A percentile compares a stretch with the other conserved stretches of the same genome.
Conservation (phyloP, 164 flowering plant species). For the Chloranthus sessilifolius region DNA sequence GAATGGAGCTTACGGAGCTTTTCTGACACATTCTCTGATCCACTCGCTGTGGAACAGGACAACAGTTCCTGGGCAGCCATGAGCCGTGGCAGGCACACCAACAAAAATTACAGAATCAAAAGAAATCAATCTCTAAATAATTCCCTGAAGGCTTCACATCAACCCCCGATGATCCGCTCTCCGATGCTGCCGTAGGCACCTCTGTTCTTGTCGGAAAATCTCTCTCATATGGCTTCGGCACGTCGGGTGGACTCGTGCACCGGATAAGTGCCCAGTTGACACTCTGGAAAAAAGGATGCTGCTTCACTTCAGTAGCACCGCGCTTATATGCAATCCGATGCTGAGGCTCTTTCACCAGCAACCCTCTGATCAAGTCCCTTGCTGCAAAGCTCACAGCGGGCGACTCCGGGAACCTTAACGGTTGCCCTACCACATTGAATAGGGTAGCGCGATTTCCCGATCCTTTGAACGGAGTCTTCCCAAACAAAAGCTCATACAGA, state of each 20-base stretch:
- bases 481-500: conserved; percentile 81
- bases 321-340: conserved; percentile 84
- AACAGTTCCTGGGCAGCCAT: conserved; percentile 10
- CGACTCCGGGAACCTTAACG: conserved; percentile 72
- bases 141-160: conserved; percentile 79
- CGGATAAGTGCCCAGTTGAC: conserved; percentile 92
- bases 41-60: conserved; percentile 17
- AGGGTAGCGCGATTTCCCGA: conserved; percentile 74
- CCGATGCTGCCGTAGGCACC: conserved; percentile 21
- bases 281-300: conserved; percentile 86
- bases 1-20: conserved; percentile 13
- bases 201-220: conserved; percentile 20
- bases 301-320: conserved; percentile 85
- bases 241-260: conserved; percentile 79
- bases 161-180: conserved; percentile 31
- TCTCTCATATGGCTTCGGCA: conserved; percentile 44
- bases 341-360: conserved; percentile 89
- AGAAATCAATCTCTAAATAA: conserved; percentile 83
- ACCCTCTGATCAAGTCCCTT: conserved; percentile 77
- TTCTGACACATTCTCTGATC: conserved; percentile 3
- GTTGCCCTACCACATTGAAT: conserved; percentile 85
- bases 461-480: conserved; percentile 89
- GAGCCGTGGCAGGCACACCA: too few species aligned
- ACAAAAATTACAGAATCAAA: conserved; percentile 27
- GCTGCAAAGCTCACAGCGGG: conserved; percentile 91